Percentiles rank a stretch among this genome's conserved stretches.
phyloP scores from a whole-genome alignment of 1,284 basidiomycete species.

The Cystobasidium sp. region DNA sequence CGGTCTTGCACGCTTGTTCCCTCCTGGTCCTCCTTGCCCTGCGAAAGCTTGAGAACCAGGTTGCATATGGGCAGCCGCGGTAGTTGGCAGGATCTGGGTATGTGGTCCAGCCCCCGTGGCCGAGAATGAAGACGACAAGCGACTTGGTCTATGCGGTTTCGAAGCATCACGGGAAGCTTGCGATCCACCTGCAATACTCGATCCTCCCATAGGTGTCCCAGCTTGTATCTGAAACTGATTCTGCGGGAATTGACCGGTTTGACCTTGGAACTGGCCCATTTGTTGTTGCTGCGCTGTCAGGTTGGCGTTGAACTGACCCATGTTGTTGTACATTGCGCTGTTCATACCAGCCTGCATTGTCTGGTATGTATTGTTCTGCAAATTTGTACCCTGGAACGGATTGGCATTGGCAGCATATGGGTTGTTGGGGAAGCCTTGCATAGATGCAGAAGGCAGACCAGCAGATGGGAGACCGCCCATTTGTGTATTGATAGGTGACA shows the following conservation, averaged over 20 bases:
- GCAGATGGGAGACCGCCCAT: constrained; percentile 19
- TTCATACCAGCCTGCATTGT: constrained; percentile 36
- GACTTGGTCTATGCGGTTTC: constrained; percentile 29
- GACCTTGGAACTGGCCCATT: constrained; percentile 22
- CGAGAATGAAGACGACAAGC: constrained; percentile 39
- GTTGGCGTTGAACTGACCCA: constrained; percentile 16
- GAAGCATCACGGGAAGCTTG: constrained; percentile 14
- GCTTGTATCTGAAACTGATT: constrained; percentile 68
- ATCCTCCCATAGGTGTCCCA: background rate
- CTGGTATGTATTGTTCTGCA: constrained; percentile 18
- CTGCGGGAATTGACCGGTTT: constrained; percentile 66
- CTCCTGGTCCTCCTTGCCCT: constrained; percentile 1
- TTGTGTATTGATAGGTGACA: constrained; percentile 3
- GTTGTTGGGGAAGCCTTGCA: constrained; percentile 22
- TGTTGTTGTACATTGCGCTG: constrained; percentile 14
- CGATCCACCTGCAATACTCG: background rate
- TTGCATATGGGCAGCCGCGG: constrained; percentile 35
- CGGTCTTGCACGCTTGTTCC: constrained; percentile 14
- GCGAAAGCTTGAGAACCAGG: constrained; percentile 9
- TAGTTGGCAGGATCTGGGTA: constrained; percentile 30
- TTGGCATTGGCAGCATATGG: constrained; percentile 18
- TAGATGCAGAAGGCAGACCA: constrained; percentile 13
- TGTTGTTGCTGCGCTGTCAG: constrained; percentile 8
- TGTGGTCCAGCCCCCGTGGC: constrained; percentile 34
- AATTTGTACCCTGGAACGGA: constrained; percentile 29